Percentiles rank a stretch among this genome's conserved stretches.
Evolutionary conservation across 305 asterid genomes (phyloP).

Genomic region (Fraxinus baroniana): DNA sequence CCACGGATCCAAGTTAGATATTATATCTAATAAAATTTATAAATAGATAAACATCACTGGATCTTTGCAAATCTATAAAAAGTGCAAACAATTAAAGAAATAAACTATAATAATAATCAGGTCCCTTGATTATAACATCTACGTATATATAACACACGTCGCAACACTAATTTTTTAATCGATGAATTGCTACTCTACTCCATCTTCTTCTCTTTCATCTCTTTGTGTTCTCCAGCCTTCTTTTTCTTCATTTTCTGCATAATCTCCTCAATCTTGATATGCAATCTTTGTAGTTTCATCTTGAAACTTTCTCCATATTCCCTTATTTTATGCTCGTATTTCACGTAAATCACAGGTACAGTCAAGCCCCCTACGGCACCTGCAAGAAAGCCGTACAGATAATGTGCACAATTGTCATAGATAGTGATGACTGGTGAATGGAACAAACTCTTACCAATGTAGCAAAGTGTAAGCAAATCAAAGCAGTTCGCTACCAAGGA

Average conservation of each 20-base stretch:
- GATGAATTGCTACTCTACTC: slow-evolving; percentile 29
- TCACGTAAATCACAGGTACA: slow-evolving; percentile 44
- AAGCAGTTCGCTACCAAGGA: slow-evolving; percentile 36
- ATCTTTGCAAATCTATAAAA: background rate
- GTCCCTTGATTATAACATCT: background rate
- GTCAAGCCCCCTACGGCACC: slow-evolving; percentile 45
- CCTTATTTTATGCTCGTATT: slow-evolving; percentile 40
- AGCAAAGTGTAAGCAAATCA: slow-evolving; percentile 50
- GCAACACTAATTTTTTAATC: background rate
- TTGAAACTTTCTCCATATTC: slow-evolving; percentile 29
- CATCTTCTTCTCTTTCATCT: slow-evolving; percentile 47
- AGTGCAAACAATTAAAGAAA: background rate
- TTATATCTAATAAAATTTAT: background rate
- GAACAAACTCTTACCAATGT: slow-evolving; percentile 38
- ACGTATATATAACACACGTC: background rate
- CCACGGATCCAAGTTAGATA: slow-evolving; percentile 18
- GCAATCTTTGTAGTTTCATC: slow-evolving; percentile 26
- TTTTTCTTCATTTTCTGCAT: slow-evolving; percentile 28
- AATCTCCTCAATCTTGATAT: slow-evolving; percentile 29
- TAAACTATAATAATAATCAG: background rate
- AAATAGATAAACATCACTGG: background rate
- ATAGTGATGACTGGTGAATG: background rate
- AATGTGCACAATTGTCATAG: background rate
- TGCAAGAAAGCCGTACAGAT: slow-evolving; percentile 8
- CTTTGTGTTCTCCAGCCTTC: slow-evolving; percentile 27